Evolutionary conservation across 1,284 basidiomycete species (phyloP).

Genomic region (Amylostereum chailletii): DNA sequence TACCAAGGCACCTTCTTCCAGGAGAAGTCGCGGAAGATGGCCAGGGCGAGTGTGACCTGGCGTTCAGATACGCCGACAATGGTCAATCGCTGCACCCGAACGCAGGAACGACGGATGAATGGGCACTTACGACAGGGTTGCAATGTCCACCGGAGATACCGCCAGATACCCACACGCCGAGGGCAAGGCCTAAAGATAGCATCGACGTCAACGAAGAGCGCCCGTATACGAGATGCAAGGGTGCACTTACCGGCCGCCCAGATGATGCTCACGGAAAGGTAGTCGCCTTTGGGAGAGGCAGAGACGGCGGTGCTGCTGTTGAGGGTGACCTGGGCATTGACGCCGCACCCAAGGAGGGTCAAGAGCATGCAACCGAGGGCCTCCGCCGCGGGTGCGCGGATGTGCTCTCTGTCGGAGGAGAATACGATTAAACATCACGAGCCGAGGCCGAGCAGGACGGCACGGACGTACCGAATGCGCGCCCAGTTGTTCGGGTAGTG

Average conservation of each 20-base stretch:
- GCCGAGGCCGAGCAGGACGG: neutral
- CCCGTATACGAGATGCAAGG: neutral
- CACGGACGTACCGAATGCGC: slow-evolving; percentile 35
- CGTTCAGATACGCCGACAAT: slow-evolving; percentile 19
- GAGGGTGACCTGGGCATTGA: slow-evolving; percentile 52
- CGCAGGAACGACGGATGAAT: slow-evolving; percentile 13
- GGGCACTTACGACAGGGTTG: slow-evolving; percentile 47
- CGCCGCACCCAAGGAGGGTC: slow-evolving; percentile 55
- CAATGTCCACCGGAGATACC: slow-evolving; percentile 70
- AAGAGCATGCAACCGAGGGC: slow-evolving; percentile 58
- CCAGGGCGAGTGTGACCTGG: slow-evolving; percentile 51
- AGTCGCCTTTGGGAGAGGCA: slow-evolving; percentile 42
- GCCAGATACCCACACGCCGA: slow-evolving; percentile 59
- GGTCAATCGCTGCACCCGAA: slow-evolving; percentile 5
- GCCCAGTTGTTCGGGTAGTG: slow-evolving; percentile 46
- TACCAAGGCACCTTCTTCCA: slow-evolving; percentile 70
- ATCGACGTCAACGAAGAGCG: neutral
- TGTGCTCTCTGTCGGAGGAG: slow-evolving; percentile 21
- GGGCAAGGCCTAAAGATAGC: slow-evolving; percentile 28
- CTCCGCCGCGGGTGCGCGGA: slow-evolving; percentile 61
- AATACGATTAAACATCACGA: neutral
- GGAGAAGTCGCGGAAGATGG: slow-evolving; percentile 64
- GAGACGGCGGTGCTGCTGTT: slow-evolving; percentile 40
- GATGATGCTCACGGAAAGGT: slow-evolving; percentile 49
- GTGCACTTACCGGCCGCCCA: slow-evolving; percentile 49